phyloP scores from a whole-genome alignment of 2,329 filamentous ascomycete species.

The Plenodomus tracheiphilus region DNA sequence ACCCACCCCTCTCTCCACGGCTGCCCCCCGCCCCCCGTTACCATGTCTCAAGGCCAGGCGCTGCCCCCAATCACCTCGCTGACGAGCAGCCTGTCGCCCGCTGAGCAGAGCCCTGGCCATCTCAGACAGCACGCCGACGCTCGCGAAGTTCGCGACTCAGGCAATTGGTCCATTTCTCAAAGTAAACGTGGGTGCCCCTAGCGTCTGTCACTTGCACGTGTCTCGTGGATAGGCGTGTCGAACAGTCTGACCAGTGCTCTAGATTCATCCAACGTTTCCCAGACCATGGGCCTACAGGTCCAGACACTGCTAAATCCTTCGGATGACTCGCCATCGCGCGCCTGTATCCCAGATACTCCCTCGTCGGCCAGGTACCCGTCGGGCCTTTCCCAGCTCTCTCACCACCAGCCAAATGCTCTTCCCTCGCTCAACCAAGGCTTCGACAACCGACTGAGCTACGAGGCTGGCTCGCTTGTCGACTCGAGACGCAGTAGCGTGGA shows the following conservation, averaged over 20 bases:
- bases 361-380: conserved; percentile 43
- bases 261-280: conserved; percentile 49
- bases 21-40: conserved; percentile 10
- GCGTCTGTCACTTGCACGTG: conserved; percentile 4
- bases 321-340: conserved; percentile 53
- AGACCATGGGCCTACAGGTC: conserved; percentile 54
- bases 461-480: conserved; percentile 54
- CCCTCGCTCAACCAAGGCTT: conserved; percentile 62
- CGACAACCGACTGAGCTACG: conserved; percentile 53
- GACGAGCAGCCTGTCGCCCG: conserved; percentile 36
- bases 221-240: background rate
- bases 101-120: conserved; percentile 39
- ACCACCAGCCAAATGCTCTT: conserved; percentile 47
- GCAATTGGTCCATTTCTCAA: conserved; percentile 63
- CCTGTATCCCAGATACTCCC: conserved; percentile 49
- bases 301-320: conserved; percentile 53
- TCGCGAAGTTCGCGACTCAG: conserved; percentile 59
- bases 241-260: conserved; percentile 14
- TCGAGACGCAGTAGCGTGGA: conserved; percentile 78
- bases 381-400: conserved; percentile 23
- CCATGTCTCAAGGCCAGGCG: conserved; percentile 39
- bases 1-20: too few relatives aligned
- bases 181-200: conserved; percentile 54
- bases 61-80: conserved; percentile 45
- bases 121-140: conserved; percentile 45